Percentiles rank a stretch among this genome's conserved stretches.
phyloP scores from a whole-genome alignment of 1,139 yeast genomes.

The Scheffersomyces parashehatae region DNA sequence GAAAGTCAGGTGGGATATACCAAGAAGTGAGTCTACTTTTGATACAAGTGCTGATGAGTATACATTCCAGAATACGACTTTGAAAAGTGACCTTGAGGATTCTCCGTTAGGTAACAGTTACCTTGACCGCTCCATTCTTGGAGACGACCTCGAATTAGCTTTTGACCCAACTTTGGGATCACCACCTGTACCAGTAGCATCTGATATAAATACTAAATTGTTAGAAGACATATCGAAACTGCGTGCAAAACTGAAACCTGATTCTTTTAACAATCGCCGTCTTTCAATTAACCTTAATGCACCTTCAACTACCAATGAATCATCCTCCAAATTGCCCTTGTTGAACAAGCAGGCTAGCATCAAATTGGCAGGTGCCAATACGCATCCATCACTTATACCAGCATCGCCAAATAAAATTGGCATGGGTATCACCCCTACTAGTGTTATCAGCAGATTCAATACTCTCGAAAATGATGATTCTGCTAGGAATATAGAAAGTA shows the following conservation, averaged over 20 bases:
- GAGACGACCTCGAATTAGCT: conserved; percentile 31
- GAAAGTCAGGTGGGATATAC: conserved; percentile 43
- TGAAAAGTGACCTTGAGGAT: conserved; percentile 26
- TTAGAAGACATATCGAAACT: neutral
- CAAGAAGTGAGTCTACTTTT: conserved; percentile 30
- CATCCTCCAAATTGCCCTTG: conserved; percentile 24
- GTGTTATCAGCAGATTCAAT: conserved; percentile 16
- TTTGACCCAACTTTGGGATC: conserved; percentile 33
- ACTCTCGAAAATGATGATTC: conserved; percentile 12
- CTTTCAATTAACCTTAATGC: neutral
- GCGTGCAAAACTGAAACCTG: neutral
- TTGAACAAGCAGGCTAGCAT: conserved; percentile 39
- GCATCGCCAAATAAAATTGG: conserved; percentile 4
- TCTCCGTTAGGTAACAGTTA: conserved; percentile 28
- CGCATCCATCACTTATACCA: conserved; percentile 3
- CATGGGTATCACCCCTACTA: conserved; percentile 11
- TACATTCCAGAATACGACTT: conserved; percentile 12
- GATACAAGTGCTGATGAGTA: conserved; percentile 25
- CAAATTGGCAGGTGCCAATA: conserved; percentile 12
- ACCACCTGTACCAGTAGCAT: conserved; percentile 23
- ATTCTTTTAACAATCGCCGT: neutral
- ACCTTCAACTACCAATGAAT: neutral
- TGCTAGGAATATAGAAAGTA: conserved; percentile 23
- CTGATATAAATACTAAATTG: neutral
- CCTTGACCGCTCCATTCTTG: conserved; percentile 14